Percentiles rank a stretch among this genome's conserved stretches.
Evolutionary conservation across 371 early-diverging fungal genomes (phyloP).

Genomic region (Mucor sp.): DNA sequence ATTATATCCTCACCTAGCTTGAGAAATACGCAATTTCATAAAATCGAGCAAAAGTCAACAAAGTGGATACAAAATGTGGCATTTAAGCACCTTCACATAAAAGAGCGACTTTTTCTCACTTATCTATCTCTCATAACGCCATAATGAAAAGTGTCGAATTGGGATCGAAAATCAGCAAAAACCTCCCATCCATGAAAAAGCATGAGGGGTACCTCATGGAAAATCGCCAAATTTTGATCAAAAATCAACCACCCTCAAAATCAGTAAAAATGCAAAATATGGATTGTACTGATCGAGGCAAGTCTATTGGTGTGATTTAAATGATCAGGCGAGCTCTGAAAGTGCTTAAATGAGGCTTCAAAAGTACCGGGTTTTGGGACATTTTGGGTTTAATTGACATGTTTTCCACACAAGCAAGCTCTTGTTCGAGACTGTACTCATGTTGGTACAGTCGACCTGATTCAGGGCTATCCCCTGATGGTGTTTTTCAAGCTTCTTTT

Average conservation of each 20-base stretch:
- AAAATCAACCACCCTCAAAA: not conserved
- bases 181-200: not conserved
- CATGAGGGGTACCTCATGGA: not conserved
- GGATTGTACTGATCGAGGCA: not conserved
- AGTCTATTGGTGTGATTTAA: not conserved
- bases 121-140: not conserved
- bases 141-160: not conserved
- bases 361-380: not conserved
- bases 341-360: not conserved
- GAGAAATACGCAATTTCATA: not conserved
- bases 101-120: not conserved
- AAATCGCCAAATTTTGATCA: not conserved
- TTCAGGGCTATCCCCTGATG: not conserved
- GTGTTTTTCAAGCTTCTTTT: not conserved
- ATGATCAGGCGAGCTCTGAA: not conserved
- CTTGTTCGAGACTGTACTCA: not conserved
- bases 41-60: not conserved
- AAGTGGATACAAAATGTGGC: not conserved
- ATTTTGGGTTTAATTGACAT: not conserved
- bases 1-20: not conserved
- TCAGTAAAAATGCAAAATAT: not conserved
- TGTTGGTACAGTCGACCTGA: not conserved
- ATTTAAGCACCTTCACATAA: not conserved
- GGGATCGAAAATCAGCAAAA: not conserved
- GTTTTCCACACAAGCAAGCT: not conserved